phyloP scores from a whole-genome alignment of 805 yeast species.

The Ascoidea asiatica region DNA sequence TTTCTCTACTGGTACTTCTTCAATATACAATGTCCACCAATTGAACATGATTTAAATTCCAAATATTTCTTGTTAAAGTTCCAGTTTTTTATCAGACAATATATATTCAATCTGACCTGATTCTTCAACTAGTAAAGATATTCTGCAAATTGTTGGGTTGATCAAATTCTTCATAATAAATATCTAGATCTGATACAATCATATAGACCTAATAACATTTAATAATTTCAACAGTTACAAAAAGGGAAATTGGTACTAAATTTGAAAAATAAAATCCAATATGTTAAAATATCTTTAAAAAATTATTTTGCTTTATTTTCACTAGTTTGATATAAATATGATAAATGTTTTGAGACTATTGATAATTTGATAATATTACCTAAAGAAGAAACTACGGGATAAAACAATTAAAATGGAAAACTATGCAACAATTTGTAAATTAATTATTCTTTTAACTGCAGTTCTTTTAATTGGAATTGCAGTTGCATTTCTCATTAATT shows the following conservation, averaged over 20 bases:
- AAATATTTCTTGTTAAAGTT: constrained; percentile 85
- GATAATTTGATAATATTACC: constrained; percentile 74
- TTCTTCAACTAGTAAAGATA: constrained; percentile 93
- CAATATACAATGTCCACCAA: constrained; percentile 83
- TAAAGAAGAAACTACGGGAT: constrained; percentile 65
- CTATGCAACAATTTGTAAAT: constrained; percentile 78
- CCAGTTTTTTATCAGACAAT: constrained; percentile 97
- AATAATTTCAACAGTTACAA: constrained; percentile 92
- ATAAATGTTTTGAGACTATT: constrained; percentile 34
- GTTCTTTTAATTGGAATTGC: constrained; percentile 97
- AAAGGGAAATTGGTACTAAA: constrained; percentile 92
- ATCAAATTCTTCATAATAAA: constrained; percentile 78
- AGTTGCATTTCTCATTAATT: constrained; percentile 95
- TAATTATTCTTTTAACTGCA: constrained; percentile 91
- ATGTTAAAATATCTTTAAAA: constrained; percentile 79
- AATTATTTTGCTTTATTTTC: constrained; percentile 57
- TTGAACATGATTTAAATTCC: constrained; percentile 91
- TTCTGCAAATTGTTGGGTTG: constrained; percentile 92
- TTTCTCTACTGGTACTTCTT: constrained; percentile 83
- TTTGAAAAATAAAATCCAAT: constrained; percentile 95
- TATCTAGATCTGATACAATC: constrained; percentile 88
- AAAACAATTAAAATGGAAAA: constrained; percentile 68
- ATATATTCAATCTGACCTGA: constrained; percentile 94
- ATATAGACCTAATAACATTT: constrained; percentile 90
- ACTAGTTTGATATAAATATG: constrained; percentile 57